Evolutionary conservation across 1,284 basidiomycete species (phyloP), one percentile per base, ranked within the genome.

Genomic region (Phellopilus nigrolimitatus): DNA sequence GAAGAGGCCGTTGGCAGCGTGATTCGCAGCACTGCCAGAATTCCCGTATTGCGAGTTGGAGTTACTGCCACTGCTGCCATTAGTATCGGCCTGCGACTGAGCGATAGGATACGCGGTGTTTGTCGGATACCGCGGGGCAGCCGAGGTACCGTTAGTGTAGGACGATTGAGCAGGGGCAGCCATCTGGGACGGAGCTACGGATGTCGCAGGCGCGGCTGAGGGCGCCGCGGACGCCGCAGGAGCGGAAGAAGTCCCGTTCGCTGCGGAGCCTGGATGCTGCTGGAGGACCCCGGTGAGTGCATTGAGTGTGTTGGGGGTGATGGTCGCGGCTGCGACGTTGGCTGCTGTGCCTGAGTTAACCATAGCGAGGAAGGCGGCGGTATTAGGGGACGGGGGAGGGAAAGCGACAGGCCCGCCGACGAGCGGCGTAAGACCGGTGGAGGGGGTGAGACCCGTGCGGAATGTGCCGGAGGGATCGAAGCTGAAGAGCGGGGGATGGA

Each of bases 351-450:
- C 75, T 61, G 84, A 85, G 59, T 87, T 91, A 75, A 95, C 92
- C 74, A 95, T 88, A 55, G 88, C 88, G 50, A 97, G 80, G 70
- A 97, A 91, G 9, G 94, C 93, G 3, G 91, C 87, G 7, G 95
- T 97, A 63, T 88, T 90, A 0, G 95, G 95, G 41, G 88, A 88
- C 0, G 91, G 84, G 31, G 88, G 84, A 2, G 92, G 91, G 67
- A 91, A 93, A 9, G 78, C 75, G 25, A 80, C 78, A 17, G 84
- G 78, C 1, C 83, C 83, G 27, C 82, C 86, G 57, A 91, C 85
- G 52, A 91, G 80, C 31, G 92, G 93, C 0, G 92, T 95, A 59
- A 95, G 80, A 34, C 93, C 93, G 0, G 88, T 89, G 28, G 80
- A 84, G 1, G 82, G 80, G 0, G 83, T 84, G 62, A 92, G 84